Evolutionary conservation across 306 rosid species (phyloP).

Genomic region (Castanospermum australe): DNA sequence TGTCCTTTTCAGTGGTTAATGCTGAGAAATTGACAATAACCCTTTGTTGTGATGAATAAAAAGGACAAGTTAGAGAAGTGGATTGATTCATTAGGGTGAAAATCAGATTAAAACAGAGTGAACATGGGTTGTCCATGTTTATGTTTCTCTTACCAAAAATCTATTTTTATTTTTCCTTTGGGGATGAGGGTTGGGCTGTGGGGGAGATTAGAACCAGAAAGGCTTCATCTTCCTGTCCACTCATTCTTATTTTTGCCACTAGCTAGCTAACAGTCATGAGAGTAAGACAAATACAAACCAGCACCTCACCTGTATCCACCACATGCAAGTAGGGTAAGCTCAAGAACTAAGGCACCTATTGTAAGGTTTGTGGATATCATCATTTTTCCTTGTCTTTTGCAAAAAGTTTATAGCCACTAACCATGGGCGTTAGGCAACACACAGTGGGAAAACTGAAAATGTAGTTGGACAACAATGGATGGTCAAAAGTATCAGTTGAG

Average conservation of each 20-base stretch:
- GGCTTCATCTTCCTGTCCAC: background rate
- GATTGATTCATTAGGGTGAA: constrained; percentile 6
- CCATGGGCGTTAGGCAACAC: background rate
- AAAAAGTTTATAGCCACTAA: constrained; percentile 14
- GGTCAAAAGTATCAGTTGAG: background rate
- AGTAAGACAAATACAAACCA: constrained; percentile 12
- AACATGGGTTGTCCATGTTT: background rate
- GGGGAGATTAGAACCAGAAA: background rate
- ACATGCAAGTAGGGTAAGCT: background rate
- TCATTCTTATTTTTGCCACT: background rate
- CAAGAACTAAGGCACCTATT: constrained; percentile 18
- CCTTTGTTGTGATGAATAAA: constrained; percentile 4
- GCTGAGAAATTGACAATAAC: constrained; percentile 23
- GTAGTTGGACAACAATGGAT: constrained; percentile 23
- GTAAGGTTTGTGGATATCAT: constrained; percentile 14
- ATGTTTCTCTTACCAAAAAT: background rate
- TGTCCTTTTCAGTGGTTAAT: constrained; percentile 50
- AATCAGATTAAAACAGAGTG: background rate
- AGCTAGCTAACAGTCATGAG: background rate
- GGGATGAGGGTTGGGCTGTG: background rate
- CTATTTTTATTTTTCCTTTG: background rate
- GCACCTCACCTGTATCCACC: background rate
- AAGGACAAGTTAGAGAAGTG: background rate
- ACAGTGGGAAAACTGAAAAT: constrained; percentile 17
- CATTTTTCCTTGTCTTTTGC: constrained; percentile 12